Evolutionary conservation across 1,284 basidiomycete genomes (phyloP), one percentile per base, ranked within the genome.

Genomic region (Athelia sp.): DNA sequence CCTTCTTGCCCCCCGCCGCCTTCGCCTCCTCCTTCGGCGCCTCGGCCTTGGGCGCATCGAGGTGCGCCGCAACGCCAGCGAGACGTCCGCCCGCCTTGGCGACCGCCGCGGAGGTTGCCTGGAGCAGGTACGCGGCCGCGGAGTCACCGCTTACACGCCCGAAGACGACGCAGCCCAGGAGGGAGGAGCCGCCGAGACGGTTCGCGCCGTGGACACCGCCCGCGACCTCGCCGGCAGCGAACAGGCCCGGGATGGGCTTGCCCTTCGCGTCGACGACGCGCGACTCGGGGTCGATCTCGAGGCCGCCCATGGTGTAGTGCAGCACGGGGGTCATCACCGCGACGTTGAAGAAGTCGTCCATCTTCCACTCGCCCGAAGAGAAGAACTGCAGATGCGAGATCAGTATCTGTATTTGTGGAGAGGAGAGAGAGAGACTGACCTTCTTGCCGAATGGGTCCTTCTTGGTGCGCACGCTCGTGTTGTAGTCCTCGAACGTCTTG

Each of bases 401-500:
- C 35, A 29, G 36, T 19, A 3, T 11, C 14, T 14, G 11, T 49
- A n/a, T 40, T 40, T 6, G 19, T 17, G 8, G 44, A 21, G 38
- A 22, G 9, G 45, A 8, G 31, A 4, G 15, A n/a, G n/a, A 11
- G 4, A 18, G 43, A 54, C 58, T 24, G 48, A 74, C 74, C 67
- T 78, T 96, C 82, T 98, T 98, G 60, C 92, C 92, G 63, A 93
- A 98, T 35, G 93, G 93, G 72, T 97, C 93, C 62, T 93, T 90
- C 75, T 95, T 87, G 50, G 86, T 81, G 62, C 83, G 82, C 47
- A 84, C 85, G 56, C 81, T 82, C 46, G 78, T 72, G 66, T 94
- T 94, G 75, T 99, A 98, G 52, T 90, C 84, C 54, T 92, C 89
- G 61, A 97, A 96, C 2, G 93, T 96, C 76, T 91, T 87, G 75